These are phyloP conservation scores for Oryza glaberrima DNA, from an alignment of 176 grass and related monocot species.

Conservation along the genomic window DNA sequence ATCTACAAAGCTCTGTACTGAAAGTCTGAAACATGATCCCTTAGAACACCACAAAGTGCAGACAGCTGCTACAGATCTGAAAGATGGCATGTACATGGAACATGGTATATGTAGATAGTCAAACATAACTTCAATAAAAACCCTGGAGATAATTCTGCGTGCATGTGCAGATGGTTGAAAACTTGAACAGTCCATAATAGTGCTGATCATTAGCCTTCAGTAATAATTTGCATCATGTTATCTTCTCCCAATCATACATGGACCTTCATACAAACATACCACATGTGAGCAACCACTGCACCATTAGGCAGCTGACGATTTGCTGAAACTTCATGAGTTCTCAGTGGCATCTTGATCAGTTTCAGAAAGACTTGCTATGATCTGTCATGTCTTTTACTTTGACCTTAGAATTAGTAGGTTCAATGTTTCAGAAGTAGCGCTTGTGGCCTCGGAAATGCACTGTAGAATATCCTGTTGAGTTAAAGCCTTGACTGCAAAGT, in stretches of 20 bases:
- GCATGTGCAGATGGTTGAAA: conserved; percentile 8
- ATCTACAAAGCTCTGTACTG: not conserved
- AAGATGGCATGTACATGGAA: conserved; percentile 6
- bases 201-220: not conserved
- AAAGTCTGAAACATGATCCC: not conserved
- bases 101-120: conserved; percentile 4
- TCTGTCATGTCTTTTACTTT: not conserved
- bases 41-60: not conserved
- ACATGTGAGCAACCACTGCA: not conserved
- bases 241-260: not conserved
- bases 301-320: not conserved
- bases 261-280: not conserved
- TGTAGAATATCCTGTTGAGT: not conserved
- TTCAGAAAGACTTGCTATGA: not conserved
- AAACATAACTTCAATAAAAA: conserved; percentile 15
- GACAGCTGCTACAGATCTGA: not conserved
- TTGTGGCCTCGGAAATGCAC: not conserved
- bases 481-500: not conserved
- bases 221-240: conserved; percentile 4
- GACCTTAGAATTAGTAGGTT: not conserved
- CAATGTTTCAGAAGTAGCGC: not conserved
- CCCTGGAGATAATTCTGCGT: not conserved
- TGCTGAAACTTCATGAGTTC: not conserved
- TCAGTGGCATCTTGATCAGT: not conserved
- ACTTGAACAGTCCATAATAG: not conserved